Evolutionary conservation across 805 yeast species (phyloP).

Genomic region (Sugiyamaella boreocaroliniensis): DNA sequence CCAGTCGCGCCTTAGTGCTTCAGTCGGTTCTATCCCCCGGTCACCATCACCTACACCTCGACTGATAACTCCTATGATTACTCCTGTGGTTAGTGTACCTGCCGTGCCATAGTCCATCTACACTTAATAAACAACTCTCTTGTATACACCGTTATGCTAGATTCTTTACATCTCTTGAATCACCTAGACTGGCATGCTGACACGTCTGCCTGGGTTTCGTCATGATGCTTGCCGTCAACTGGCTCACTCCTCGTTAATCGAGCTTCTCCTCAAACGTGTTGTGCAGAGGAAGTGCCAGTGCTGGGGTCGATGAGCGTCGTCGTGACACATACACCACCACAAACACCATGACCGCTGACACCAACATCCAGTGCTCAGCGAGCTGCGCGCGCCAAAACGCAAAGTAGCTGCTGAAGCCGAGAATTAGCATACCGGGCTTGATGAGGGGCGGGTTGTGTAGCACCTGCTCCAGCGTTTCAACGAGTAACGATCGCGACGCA

Average conservation of each 20-base stretch:
- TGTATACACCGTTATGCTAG: too few relatives aligned
- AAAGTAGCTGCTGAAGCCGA: conserved; percentile 6
- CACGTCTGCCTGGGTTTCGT: too few relatives aligned
- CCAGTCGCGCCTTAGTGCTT: too few relatives aligned
- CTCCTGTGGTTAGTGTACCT: too few relatives aligned
- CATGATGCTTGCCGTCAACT: too few relatives aligned
- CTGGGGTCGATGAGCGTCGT: background rate
- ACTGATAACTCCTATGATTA: too few relatives aligned
- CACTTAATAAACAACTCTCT: too few relatives aligned
- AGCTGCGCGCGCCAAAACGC: background rate
- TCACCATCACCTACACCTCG: too few relatives aligned
- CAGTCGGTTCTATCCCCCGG: too few relatives aligned
- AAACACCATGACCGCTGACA: background rate
- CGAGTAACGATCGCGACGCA: conserved; percentile 18
- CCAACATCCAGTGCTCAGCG: background rate
- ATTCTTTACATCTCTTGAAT: too few relatives aligned
- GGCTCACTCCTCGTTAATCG: background rate
- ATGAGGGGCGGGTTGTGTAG: conserved; percentile 10
- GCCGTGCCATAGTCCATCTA: too few relatives aligned
- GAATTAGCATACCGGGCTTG: conserved; percentile 7
- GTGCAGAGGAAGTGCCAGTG: background rate
- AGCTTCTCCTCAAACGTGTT: background rate
- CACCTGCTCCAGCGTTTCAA: conserved; percentile 18
- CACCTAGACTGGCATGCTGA: too few relatives aligned
- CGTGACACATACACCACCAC: background rate